Base-by-base conservation (phyloP, 257 asterid species). In the Ballota nigra region DNA sequence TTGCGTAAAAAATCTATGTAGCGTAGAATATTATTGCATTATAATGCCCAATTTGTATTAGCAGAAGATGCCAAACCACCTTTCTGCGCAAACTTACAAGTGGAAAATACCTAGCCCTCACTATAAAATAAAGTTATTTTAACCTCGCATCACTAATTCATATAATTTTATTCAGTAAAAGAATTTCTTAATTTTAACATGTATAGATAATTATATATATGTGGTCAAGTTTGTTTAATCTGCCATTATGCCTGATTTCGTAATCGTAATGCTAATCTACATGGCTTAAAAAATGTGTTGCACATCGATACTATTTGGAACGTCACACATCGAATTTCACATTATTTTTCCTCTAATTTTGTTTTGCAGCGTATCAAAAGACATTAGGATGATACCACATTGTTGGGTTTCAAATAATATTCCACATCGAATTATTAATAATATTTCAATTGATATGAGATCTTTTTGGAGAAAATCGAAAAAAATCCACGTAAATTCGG, bases 81-180 rank as follows among this genome's bases (percentile, higher is more conserved):
- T 68, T 68, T 51, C 20, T 11, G 20, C 61, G 29, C 6, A 29
- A 51, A 52, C 23, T 28, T 67, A 18, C n/a, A 23, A 49, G 49
- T 19, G 20, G 45, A 47, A 67, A 49, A 67, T 49, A 49, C 12
- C 47, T 20, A 43, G 28, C 72, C 62, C 6, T 23, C 62, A 34
- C 34, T 13, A 41, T 2, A 23, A 55, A 40, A 22, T 13, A 55
- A 36, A 23, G 16, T 34, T 15, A 22, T 36, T 1, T 11, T 23
- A 13, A 69, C 43, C 11, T 52, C 74, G 36, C 66, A 69, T 31
- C 66, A 56, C 4, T 36, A 33, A 43, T 43, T 43, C 19, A 36
- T 53, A n/a, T 70, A 8, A 57, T 70, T 23, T 57, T n/a, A 70
- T 70, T 40, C 75, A 38, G 45, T 70, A 56, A 52, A 51, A 16